Percentiles rank a stretch among this genome's conserved stretches.
Conservation (phyloP, 306 rosid species). For the Quercus variabilis region DNA sequence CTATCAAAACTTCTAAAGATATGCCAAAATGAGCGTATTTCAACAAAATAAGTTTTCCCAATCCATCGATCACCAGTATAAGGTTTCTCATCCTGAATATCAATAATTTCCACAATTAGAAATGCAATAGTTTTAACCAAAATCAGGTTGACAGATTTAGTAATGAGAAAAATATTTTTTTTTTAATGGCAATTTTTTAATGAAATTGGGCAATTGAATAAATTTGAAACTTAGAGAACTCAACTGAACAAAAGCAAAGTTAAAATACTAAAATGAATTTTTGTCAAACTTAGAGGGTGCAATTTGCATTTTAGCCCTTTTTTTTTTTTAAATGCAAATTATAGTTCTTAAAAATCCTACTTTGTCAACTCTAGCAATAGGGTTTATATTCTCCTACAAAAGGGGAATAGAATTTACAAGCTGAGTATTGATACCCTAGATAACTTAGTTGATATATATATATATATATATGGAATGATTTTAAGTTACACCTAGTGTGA, state of each 20-base stretch:
- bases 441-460: neutral
- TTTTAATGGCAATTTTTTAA: too few species aligned
- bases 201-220: too few species aligned
- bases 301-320: too few species aligned
- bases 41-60: conserved; percentile 87
- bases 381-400: neutral
- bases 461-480: too few species aligned
- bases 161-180: neutral
- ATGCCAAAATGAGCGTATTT: conserved; percentile 92
- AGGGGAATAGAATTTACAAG: neutral
- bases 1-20: conserved; percentile 92
- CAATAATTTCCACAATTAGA: conserved; percentile 13
- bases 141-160: neutral
- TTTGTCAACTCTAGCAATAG: neutral
- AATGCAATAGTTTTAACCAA: conserved; percentile 14
- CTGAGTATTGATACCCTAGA: neutral
- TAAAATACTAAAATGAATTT: too few species aligned
- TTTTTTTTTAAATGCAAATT: neutral
- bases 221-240: too few species aligned
- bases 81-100: conserved; percentile 46
- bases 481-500: too few species aligned
- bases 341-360: neutral
- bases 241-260: too few species aligned
- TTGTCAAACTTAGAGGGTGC: too few species aligned
- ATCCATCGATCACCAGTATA: conserved; percentile 44